These are phyloP conservation scores for Taxillus chinensis DNA, from an alignment of 164 flowering plant genomes.

Conservation along the genomic window DNA sequence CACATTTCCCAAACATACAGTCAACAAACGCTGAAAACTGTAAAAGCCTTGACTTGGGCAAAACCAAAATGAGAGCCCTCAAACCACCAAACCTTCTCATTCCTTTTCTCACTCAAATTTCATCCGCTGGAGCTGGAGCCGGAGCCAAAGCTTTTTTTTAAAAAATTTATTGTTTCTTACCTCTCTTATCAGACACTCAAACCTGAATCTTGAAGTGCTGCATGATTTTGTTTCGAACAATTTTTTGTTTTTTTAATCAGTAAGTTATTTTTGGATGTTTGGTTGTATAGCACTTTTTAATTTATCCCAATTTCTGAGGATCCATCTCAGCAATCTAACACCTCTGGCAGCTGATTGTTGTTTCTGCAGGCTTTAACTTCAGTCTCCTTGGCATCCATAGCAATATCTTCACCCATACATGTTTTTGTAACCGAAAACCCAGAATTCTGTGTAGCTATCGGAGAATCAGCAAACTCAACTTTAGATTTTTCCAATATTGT, in stretches of 20 bases:
- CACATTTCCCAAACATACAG: neutral
- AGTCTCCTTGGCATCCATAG: conserved; percentile 11
- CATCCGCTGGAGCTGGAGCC: conserved; percentile 32
- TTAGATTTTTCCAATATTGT: neutral
- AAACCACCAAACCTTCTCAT: conserved; percentile 1
- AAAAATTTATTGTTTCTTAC: conserved; percentile 17
- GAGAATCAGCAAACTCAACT: no score
- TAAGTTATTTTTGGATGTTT: conserved; percentile 8
- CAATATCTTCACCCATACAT: conserved; percentile 20
- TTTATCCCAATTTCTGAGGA: conserved; percentile 10
- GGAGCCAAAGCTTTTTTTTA: conserved; percentile 24
- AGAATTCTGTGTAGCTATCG: no score
- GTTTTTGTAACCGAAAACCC: conserved; percentile 18
- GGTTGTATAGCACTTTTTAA: conserved; percentile 14
- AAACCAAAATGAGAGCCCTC: neutral
- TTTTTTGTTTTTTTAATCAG: conserved; percentile 6
- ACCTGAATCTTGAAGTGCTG: conserved; percentile 7
- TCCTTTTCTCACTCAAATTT: neutral
- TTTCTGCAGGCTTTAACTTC: conserved; percentile 6
- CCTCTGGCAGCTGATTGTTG: conserved; percentile 8
- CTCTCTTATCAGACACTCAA: conserved; percentile 1
- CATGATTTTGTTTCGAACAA: conserved; percentile 9
- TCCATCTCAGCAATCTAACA: conserved; percentile 7
- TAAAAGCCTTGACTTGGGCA: neutral
- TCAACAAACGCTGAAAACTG: neutral